Evolutionary conservation across 2,329 filamentous ascomycete genomes (phyloP), one percentile per base, ranked within the genome.

Genomic region (Arthrobotrys pseudoclavata): DNA sequence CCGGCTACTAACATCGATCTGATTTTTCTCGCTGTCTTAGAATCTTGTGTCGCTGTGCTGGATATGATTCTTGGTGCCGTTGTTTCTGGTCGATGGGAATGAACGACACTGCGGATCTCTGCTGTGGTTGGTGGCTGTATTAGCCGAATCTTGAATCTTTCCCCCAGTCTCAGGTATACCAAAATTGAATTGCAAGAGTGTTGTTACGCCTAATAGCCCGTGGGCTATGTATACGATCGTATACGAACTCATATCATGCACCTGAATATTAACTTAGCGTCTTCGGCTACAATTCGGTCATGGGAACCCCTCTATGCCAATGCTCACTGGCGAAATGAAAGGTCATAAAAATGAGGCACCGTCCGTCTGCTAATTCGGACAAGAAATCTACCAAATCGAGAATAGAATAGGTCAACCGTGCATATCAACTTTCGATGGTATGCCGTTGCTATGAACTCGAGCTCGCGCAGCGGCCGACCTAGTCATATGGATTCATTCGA

Each of bases 31-130:
- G 20, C 55, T 60, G 34, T 60, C 34, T 42, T 13, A 29, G 55
- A 60, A 60, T 60, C 34, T 60, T 40, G 55, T 60, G 55, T 24
- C 20, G 34, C 31, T 42, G 18, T 24, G 34, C 55, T 20, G 34
- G 29, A 42, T 42, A 40, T n/a, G 20, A 6, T 42, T 20, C 31
- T 42, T 20, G 55, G 52, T 37, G 34, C 31, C 31, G 34, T 60
- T 40, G 18, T 24, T 42, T 18, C 10, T 60, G 55, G 55, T 57
- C 20, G 3, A 22, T 37, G 29, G 29, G 18, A 37, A 53, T 53
- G 26, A 15, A 13, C 7, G 24, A 31, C 7, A 31, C 15, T 45
- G 18, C 18, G 42, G 42, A 20, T 18, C 42, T 1, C 6, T 18
- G 3, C 42, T 45, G 42, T 4, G 4, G 42, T 45, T 40, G 37